phyloP scores from a whole-genome alignment of 1,284 basidiomycete species.

The Puccinia polysora region DNA sequence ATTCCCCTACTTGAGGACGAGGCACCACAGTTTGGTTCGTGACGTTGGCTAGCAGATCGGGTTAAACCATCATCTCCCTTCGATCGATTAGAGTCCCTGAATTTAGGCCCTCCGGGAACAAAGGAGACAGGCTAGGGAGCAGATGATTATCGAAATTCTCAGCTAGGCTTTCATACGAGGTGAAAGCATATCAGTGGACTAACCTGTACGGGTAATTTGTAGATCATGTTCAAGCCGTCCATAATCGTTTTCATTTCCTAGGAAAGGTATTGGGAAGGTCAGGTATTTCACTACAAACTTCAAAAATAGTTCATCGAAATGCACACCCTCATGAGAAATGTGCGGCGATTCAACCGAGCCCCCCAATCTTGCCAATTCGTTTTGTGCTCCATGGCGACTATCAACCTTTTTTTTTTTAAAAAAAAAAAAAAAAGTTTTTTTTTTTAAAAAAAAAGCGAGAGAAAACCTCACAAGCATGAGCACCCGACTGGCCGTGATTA shows the following conservation, averaged over 20 bases:
- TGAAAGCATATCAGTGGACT: too few relatives aligned
- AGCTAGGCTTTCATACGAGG: too few relatives aligned
- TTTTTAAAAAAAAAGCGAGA: neutral
- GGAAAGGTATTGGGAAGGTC: slow-evolving; percentile 61
- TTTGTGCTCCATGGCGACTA: slow-evolving; percentile 71
- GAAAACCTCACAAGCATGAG: too few relatives aligned
- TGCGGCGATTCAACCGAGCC: slow-evolving; percentile 58
- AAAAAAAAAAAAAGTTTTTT: slow-evolving; percentile 42
- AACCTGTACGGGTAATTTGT: slow-evolving; percentile 64
- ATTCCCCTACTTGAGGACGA: too few relatives aligned
- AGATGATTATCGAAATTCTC: too few relatives aligned
- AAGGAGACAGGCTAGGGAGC: too few relatives aligned
- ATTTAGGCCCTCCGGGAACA: too few relatives aligned
- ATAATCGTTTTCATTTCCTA: slow-evolving; percentile 65
- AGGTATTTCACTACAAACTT: slow-evolving; percentile 57
- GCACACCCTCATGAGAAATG: slow-evolving; percentile 49
- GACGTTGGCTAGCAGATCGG: too few relatives aligned
- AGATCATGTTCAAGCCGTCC: slow-evolving; percentile 67
- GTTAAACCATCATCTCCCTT: too few relatives aligned
- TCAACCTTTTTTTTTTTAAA: slow-evolving; percentile 54
- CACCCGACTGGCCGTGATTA: too few relatives aligned
- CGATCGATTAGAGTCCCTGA: too few relatives aligned
- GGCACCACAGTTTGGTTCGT: too few relatives aligned
- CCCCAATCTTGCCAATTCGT: slow-evolving; percentile 84
- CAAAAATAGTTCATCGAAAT: neutral